Evolutionary conservation across 2,329 filamentous ascomycete species (phyloP).

Genomic region (Fonsecaea pugnacius): DNA sequence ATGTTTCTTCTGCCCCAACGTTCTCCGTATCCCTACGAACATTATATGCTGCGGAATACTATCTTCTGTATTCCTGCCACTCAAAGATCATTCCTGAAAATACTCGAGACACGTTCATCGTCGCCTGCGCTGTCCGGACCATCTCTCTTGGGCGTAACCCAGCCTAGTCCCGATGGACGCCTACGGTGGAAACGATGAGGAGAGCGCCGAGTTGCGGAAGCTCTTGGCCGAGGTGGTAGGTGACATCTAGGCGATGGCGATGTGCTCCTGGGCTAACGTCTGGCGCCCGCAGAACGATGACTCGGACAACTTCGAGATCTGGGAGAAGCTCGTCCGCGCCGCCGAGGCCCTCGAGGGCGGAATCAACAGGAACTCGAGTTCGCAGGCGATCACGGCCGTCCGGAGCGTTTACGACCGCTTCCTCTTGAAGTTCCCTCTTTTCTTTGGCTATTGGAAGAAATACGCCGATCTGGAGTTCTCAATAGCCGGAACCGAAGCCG

Average conservation of each 20-base stretch:
- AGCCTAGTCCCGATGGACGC: conserved; percentile 50
- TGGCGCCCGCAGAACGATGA: conserved; percentile 60
- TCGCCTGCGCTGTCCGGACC: not conserved
- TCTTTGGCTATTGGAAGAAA: conserved; percentile 99
- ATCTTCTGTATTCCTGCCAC: not conserved
- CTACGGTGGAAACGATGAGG: conserved; percentile 76
- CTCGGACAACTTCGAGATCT: conserved; percentile 88
- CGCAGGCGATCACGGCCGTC: conserved; percentile 84
- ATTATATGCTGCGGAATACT: not conserved
- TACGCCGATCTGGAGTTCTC: conserved; percentile 98
- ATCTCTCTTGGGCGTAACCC: conserved; percentile 10
- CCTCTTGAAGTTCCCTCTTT: conserved; percentile 88
- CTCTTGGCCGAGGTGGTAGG: conserved; percentile 77
- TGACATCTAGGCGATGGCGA: conserved; percentile 32
- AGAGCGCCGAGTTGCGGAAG: conserved; percentile 80
- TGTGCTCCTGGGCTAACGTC: not conserved
- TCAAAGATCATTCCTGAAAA: not conserved
- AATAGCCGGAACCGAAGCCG: conserved; percentile 93
- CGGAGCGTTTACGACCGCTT: conserved; percentile 90
- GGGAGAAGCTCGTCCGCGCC: conserved; percentile 87
- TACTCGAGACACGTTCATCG: not conserved
- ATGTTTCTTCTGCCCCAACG: not conserved
- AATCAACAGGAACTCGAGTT: conserved; percentile 93
- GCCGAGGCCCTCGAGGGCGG: conserved; percentile 87
- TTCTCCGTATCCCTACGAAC: not conserved